phyloP scores from a whole-genome alignment of 2,329 filamentous ascomycete genomes.

The Immersiporthe knoxdaviesiana region DNA sequence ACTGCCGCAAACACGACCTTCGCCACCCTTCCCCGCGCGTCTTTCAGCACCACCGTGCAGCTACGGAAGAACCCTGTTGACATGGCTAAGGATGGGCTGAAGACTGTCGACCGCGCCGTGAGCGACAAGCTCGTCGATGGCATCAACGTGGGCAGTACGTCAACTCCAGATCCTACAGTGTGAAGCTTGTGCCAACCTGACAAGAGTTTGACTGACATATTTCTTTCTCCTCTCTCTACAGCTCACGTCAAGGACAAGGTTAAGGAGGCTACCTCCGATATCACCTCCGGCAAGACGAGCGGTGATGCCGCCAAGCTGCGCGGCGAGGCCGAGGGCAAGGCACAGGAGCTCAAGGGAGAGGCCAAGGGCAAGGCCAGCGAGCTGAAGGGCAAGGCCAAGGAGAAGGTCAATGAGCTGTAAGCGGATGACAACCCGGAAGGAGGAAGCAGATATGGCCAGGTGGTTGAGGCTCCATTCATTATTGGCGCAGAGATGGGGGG shows the following conservation, averaged over 20 bases:
- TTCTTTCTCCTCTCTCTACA: conserved; percentile 37
- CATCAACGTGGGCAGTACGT: conserved; percentile 61
- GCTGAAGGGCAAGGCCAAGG: conserved; percentile 30
- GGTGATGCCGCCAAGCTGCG: conserved; percentile 40
- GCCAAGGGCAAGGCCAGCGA: conserved; percentile 37
- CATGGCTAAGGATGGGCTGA: conserved; percentile 61
- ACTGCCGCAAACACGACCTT: conserved; percentile 42
- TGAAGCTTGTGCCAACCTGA: conserved; percentile 22
- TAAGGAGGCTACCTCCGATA: conserved; percentile 48
- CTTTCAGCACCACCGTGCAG: conserved; percentile 53
- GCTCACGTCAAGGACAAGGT: conserved; percentile 48
- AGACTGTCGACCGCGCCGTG: conserved; percentile 62
- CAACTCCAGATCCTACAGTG: background rate
- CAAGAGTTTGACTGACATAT: background rate
- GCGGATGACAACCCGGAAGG: background rate
- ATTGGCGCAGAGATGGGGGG: background rate
- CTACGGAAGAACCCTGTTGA: conserved; percentile 56
- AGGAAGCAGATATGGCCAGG: background rate
- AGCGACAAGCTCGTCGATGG: conserved; percentile 65
- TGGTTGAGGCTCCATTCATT: background rate
- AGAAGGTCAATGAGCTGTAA: conserved; percentile 30
- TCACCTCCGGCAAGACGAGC: conserved; percentile 40
- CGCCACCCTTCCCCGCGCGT: conserved; percentile 42
- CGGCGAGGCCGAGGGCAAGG: conserved; percentile 44
- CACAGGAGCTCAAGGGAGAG: conserved; percentile 44